These are phyloP conservation scores for Cucumis cinereus DNA, from an alignment of 306 rosid species.

Conservation along the genomic window DNA sequence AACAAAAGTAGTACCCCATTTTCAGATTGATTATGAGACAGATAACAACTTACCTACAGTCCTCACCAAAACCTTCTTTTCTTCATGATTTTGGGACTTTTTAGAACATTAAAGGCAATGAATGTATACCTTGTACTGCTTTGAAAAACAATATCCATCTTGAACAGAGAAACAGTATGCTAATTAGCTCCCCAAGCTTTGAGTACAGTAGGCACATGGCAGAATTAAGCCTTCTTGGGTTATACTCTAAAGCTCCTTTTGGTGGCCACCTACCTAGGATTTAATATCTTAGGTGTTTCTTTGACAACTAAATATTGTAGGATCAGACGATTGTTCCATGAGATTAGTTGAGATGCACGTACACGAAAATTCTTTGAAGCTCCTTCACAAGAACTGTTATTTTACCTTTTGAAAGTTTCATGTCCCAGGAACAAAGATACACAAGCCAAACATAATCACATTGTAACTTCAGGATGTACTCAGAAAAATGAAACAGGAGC, in stretches of 20 bases:
- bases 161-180: background rate
- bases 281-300: too few relatives aligned
- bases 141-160: background rate
- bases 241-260: background rate
- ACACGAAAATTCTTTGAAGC: background rate
- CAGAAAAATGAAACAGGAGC: background rate
- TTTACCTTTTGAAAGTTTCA: background rate
- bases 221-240: background rate
- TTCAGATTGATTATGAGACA: background rate
- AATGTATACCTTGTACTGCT: background rate
- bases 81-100: background rate
- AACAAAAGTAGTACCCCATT: background rate
- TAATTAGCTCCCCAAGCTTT: background rate
- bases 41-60: background rate
- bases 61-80: background rate
- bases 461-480: background rate
- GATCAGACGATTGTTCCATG: too few relatives aligned
- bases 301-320: too few relatives aligned
- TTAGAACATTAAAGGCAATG: background rate
- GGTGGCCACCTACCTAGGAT: too few relatives aligned
- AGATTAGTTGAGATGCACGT: too few relatives aligned
- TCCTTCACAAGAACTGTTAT: background rate
- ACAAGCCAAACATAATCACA: background rate
- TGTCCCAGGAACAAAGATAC: background rate
- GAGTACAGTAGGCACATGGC: background rate